phyloP scores from a whole-genome alignment of 2,329 filamentous ascomycete genomes.

The Pyrenophora seminiperda region DNA sequence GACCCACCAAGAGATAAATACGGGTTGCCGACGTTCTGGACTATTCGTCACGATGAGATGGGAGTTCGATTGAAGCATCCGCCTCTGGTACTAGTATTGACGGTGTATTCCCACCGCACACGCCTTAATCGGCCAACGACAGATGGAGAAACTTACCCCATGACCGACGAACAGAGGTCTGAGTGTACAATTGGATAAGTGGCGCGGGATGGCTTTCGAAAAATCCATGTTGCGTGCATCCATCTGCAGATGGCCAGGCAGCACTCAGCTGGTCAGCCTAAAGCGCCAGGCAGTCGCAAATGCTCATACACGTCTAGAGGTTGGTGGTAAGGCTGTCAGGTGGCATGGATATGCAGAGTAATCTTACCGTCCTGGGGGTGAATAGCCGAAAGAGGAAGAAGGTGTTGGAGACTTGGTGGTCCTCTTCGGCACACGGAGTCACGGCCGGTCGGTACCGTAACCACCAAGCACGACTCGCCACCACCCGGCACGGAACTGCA shows the following conservation, averaged over 20 bases:
- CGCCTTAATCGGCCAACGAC: constrained; percentile 1
- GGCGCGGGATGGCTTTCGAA: not conserved
- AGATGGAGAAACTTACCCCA: constrained; percentile 17
- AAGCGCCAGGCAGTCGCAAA: constrained; percentile 4
- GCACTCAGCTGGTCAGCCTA: constrained; percentile 37
- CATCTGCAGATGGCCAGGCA: constrained; percentile 16
- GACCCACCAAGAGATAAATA: not conserved
- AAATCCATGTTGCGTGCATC: constrained; percentile 9
- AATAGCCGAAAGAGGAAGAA: not conserved
- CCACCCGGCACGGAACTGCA: too few species aligned
- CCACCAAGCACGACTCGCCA: not conserved
- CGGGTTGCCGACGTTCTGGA: not conserved
- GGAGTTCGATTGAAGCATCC: not conserved
- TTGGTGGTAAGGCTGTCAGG: not conserved
- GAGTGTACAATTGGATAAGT: not conserved
- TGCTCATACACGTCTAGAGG: constrained; percentile 12
- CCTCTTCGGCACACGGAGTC: too few species aligned
- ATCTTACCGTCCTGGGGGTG: not conserved
- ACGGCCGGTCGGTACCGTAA: not conserved
- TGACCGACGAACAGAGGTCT: not conserved
- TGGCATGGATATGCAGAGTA: not conserved
- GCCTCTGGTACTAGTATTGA: not conserved
- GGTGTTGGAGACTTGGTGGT: too few species aligned
- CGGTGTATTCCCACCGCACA: constrained; percentile 11
- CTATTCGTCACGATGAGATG: not conserved